Conservation (phyloP, 164 flowering plant species). For the Chimonanthus salicifolius region DNA sequence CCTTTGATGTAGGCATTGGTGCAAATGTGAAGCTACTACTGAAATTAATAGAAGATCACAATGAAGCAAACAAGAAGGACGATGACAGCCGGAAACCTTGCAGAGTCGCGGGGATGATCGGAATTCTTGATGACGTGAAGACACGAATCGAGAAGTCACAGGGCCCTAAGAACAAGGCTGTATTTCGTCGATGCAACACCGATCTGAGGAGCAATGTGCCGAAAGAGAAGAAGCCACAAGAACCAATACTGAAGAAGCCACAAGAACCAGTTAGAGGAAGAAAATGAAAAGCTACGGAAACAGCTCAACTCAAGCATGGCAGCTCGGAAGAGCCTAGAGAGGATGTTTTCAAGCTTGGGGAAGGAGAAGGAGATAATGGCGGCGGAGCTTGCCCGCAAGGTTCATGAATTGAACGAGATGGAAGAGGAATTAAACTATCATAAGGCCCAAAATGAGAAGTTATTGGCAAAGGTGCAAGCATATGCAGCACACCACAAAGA, state of each 20-base stretch:
- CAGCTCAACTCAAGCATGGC: constrained; percentile 47
- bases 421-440: constrained; percentile 68
- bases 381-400: constrained; percentile 58
- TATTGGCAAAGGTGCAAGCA: constrained; percentile 42
- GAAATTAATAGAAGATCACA: constrained; percentile 62
- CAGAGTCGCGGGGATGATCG: constrained; percentile 59
- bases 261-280: constrained; percentile 23
- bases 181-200: constrained; percentile 54
- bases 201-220: constrained; percentile 21
- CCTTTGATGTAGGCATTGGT: constrained; percentile 38
- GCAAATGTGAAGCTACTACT: constrained; percentile 46
- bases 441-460: constrained; percentile 56
- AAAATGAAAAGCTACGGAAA: constrained; percentile 42
- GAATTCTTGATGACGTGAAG: constrained; percentile 55
- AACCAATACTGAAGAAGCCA: neutral
- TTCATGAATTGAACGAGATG: constrained; percentile 42
- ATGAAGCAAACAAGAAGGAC: constrained; percentile 34
- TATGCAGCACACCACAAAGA: constrained; percentile 40
- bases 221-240: constrained; percentile 11
- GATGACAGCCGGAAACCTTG: constrained; percentile 34
- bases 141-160: constrained; percentile 47
- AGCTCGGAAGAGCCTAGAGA: constrained; percentile 64
- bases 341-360: constrained; percentile 80
- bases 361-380: constrained; percentile 89
- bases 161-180: constrained; percentile 16